Evolutionary conservation across 129 eudicot genomes (phyloP), one percentile per base, ranked within the genome.

Genomic region (Pseudognaphalium luteoalbum): DNA sequence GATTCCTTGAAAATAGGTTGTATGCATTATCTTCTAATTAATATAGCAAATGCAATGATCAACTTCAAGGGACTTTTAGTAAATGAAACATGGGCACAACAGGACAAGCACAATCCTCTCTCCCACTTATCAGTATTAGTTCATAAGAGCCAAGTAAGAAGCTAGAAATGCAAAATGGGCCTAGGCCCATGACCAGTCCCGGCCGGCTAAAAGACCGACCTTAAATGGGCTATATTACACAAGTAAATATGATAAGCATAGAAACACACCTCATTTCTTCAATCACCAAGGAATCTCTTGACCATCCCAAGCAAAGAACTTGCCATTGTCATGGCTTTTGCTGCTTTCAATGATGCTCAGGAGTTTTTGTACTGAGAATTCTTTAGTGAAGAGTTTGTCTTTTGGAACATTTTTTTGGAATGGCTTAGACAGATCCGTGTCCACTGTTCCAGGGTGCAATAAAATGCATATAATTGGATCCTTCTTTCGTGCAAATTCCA

Each of bases 281-380:
- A n/a, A 68, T 88, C 85, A 94, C 99, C 99, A 94, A 63, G 93
- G 92, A 71, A 94, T 94, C 82, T 94, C 94, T 80, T 89, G 81
- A 80, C 96, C 96, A 78, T 94, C 99, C 99, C 99, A 94, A 8
- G 97, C 99, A n/a, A 89, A 87, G 76, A 94, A 94, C 63, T 91
- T 94, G 68, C 99, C 99, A 66, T 94, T 94, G 73, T 94, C 96
- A 19, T 83, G 84, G 8, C 35, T 84, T 72, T 81, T 86, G 73
- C 94, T 88, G 71, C 86, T 85, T 41, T 87, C 74, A 34, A 91
- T 91, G 78, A 91, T 86, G 76, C 84, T 72, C 82, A 94, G 56
- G 42, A 94, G 87, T 82, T 82, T 91, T 71, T 83, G 84, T 11
- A 94, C 99, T 0, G 97, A 94, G 69, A 89, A 94, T 84, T 91